Evolutionary conservation across 371 early-diverging fungal species (phyloP).

Genomic region (Rhizopus arrhizus): DNA sequence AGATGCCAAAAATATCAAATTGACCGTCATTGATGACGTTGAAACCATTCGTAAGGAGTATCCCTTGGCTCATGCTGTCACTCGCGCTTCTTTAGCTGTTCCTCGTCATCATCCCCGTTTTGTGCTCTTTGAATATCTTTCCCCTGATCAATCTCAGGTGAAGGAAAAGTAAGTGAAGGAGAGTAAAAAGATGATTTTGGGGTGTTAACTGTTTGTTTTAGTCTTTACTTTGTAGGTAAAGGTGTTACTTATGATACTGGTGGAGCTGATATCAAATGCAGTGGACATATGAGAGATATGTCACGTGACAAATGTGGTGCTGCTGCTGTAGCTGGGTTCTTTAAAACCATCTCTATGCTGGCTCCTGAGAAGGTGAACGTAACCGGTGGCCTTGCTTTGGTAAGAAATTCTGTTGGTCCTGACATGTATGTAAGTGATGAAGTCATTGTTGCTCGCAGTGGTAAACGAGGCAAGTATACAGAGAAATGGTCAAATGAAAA

Average conservation of each 20-base stretch:
- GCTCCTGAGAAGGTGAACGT: conserved; percentile 71
- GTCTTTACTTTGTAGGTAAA: conserved; percentile 87
- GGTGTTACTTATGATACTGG: conserved; percentile 93
- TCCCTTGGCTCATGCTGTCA: conserved; percentile 83
- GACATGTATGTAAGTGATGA: conserved; percentile 85
- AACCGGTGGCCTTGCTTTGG: conserved; percentile 73
- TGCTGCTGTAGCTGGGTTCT: conserved; percentile 82
- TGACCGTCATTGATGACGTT: conserved; percentile 69
- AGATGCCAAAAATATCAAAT: conserved; percentile 53
- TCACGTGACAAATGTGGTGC: conserved; percentile 92
- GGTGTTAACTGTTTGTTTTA: conserved; percentile 20
- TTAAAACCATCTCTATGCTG: conserved; percentile 69
- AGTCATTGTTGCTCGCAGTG: conserved; percentile 76
- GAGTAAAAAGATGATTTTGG: not conserved
- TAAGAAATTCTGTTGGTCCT: conserved; percentile 82
- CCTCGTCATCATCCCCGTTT: conserved; percentile 78
- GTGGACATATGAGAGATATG: conserved; percentile 86
- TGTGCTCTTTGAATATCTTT: conserved; percentile 77
- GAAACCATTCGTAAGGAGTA: conserved; percentile 75
- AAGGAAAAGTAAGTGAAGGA: conserved; percentile 73
- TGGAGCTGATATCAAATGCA: conserved; percentile 85
- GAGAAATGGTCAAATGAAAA: not conserved
- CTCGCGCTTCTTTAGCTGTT: conserved; percentile 76
- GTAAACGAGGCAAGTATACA: conserved; percentile 59
- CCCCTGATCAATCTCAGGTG: conserved; percentile 73